These are phyloP conservation scores for Phalaenopsis aphrodite DNA, from an alignment of 106 monocot genomes.

Conservation along the genomic window DNA sequence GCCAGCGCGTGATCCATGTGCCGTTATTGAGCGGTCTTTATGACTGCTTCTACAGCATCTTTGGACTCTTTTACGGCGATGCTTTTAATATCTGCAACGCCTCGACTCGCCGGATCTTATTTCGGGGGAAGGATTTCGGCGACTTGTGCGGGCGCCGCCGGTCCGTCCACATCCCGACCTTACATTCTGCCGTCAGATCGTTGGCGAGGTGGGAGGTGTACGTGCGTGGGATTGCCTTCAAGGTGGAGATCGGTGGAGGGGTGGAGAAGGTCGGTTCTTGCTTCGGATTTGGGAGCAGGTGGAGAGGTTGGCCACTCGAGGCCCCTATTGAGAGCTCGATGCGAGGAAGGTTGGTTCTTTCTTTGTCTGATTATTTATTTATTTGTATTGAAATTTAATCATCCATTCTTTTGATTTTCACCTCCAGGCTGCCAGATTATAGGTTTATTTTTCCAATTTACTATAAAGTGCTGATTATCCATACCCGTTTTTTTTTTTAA, in stretches of 20 bases:
- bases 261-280: conserved; percentile 25
- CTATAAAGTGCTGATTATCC: background rate
- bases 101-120: background rate
- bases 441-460: background rate
- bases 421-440: background rate
- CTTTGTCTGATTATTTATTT: background rate
- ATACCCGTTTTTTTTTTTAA: background rate
- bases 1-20: background rate
- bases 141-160: background rate
- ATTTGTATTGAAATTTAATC: background rate
- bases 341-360: conserved; percentile 41
- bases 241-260: conserved; percentile 13
- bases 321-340: conserved; percentile 33
- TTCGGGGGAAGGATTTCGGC: background rate
- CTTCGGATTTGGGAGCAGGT: conserved; percentile 33
- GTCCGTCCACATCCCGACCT: conserved; percentile 6
- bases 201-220: conserved; percentile 10
- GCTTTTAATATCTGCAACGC: conserved; percentile 5
- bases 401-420: background rate
- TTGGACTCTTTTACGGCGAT: conserved; percentile 10
- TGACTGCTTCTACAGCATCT: conserved; percentile 6
- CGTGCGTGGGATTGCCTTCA: background rate
- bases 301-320: conserved; percentile 19
- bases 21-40: background rate
- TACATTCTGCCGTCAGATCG: background rate